A percentile compares a stretch with the other conserved stretches of the same genome.
phyloP scores from a whole-genome alignment of 257 asterid species.

The Fraxinus pennsylvanica region DNA sequence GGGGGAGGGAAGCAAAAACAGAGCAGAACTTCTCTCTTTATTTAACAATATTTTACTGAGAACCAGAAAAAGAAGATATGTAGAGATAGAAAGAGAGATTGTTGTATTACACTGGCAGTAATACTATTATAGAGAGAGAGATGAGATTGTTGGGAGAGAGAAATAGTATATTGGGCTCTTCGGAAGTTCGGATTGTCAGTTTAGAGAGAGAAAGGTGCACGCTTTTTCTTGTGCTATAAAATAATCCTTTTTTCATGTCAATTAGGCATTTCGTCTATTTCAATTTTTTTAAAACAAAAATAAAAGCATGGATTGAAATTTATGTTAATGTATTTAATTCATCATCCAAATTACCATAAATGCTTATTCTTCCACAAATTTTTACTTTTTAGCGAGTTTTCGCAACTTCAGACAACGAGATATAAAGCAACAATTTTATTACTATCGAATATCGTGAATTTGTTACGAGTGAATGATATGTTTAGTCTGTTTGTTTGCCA shows the following conservation, averaged over 20 bases:
- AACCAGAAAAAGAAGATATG: background rate
- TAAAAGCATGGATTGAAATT: background rate
- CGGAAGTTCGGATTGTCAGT: slow-evolving; percentile 28
- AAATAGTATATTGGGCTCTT: background rate
- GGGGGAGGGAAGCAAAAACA: background rate
- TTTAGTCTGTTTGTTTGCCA: no score
- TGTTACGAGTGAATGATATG: no score
- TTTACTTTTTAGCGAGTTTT: no score
- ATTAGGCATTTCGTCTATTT: background rate
- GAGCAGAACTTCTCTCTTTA: background rate
- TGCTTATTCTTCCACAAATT: background rate
- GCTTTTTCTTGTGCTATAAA: background rate
- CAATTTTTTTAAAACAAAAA: background rate
- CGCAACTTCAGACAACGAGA: background rate
- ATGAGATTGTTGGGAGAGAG: background rate
- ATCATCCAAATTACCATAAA: no score
- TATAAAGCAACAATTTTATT: no score
- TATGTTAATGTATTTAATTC: background rate
- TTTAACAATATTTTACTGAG: slow-evolving; percentile 1
- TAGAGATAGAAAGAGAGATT: background rate
- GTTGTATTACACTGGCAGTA: background rate
- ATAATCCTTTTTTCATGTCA: background rate
- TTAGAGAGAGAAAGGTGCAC: background rate
- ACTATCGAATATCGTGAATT: no score
- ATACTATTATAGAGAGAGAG: background rate